Base-by-base conservation (phyloP, 2,329 filamentous ascomycete species). In the Hysterium pulicare region DNA sequence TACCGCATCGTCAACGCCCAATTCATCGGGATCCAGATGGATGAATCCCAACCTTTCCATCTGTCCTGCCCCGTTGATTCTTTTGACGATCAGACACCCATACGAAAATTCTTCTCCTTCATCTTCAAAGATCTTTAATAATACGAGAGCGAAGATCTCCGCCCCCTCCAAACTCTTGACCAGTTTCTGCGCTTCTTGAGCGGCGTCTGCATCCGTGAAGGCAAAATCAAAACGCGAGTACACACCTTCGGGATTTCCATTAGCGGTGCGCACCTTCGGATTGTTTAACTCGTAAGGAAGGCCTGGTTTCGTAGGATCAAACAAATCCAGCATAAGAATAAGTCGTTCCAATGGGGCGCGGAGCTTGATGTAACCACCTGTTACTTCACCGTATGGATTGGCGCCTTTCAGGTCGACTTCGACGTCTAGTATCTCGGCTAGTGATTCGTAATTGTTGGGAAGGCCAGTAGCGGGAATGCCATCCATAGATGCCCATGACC, bases 401-500 rank as follows among this genome's bases (percentile, higher is more conserved):
- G 17, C 15, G 5, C 33, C 33, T 34, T 34, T 34, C 17, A 19
- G 11, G 10, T 34, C 33, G 15, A 34, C 17, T 11, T 34, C 11
- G 13, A 15, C 15, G 15, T 34, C 33, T 5, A 34, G 15, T 11
- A 34, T 20, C 17, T 15, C 19, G 15, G 33, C 33, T 10, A 34
- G 19, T 3, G 10, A 10, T 3, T 24, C 28, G 21, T 32, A 44
- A 3, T 38, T 34, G 7, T 11, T 7, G 22, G 9, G 13, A 10
- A 38, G 33, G 11, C 38, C 38, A 3, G 34, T 17, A 33, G 38
- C 41, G 24, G 41, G 41, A 20, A 36, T 40, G 2, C 42, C 42
- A 26, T 48, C 36, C 23, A 39, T 38, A 7, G 46, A 48, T 3
- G 46, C 42, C 46, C 46, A 45, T 10, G 46, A 48, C 46, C 46